These are phyloP conservation scores for Phallus indusiatus DNA, from an alignment of 768 basidiomycete genomes.

Conservation along the genomic window DNA sequence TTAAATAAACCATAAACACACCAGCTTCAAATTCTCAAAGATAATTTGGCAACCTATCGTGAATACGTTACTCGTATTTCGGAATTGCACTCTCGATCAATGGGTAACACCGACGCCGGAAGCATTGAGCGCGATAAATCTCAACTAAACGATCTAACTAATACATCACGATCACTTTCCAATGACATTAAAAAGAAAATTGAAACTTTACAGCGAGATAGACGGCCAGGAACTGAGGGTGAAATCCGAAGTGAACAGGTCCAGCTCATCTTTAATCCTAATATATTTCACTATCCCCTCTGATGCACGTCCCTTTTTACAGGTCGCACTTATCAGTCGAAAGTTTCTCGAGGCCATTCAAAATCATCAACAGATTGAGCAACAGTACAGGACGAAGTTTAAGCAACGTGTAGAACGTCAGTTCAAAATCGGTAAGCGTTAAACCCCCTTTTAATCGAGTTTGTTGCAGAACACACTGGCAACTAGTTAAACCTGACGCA, in stretches of 20 bases:
- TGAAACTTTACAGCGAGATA: slow-evolving; percentile 48
- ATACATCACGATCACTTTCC: slow-evolving; percentile 50
- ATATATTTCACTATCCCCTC: neutral
- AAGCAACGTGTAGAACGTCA: slow-evolving; percentile 65
- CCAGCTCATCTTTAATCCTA: slow-evolving; percentile 5
- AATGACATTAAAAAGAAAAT: slow-evolving; percentile 51
- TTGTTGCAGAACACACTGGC: neutral
- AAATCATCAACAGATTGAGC: slow-evolving; percentile 69
- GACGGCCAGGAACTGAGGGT: slow-evolving; percentile 53
- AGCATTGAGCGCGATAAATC: slow-evolving; percentile 50
- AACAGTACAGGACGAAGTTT: slow-evolving; percentile 54
- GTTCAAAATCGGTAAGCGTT: slow-evolving; percentile 63
- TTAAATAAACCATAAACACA: neutral
- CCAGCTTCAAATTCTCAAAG: slow-evolving; percentile 38
- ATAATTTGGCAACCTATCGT: slow-evolving; percentile 56
- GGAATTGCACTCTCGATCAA: slow-evolving; percentile 63
- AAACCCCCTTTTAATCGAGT: neutral
- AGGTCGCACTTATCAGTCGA: slow-evolving; percentile 51
- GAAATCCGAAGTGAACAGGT: slow-evolving; percentile 73
- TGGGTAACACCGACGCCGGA: slow-evolving; percentile 68
- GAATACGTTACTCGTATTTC: slow-evolving; percentile 59
- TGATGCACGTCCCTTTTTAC: neutral
- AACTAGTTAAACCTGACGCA: slow-evolving; percentile 76
- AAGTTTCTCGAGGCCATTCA: slow-evolving; percentile 73
- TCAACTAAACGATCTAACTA: slow-evolving; percentile 49